Conservation (phyloP, 2,329 filamentous ascomycete species). For the Xylogone sp. region DNA sequence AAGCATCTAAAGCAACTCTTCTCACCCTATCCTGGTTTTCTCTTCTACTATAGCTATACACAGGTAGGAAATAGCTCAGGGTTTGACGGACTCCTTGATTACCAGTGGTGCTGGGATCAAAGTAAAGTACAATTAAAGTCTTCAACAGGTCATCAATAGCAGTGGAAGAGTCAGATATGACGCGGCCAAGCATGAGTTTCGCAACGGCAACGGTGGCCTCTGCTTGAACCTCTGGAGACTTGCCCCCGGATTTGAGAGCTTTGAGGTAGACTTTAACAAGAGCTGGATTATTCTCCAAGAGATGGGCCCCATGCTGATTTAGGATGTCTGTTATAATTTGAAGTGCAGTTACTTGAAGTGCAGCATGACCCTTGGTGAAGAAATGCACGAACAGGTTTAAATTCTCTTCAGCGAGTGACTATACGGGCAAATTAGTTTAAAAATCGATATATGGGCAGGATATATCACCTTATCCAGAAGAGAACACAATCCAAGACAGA, state of each 20-base stretch:
- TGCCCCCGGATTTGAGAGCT: conserved; percentile 69
- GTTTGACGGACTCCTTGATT: conserved; percentile 85
- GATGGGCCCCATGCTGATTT: conserved; percentile 78
- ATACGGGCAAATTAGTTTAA: conserved; percentile 9
- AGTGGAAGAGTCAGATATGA: conserved; percentile 63
- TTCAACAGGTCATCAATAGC: conserved; percentile 73
- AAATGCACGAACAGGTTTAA: conserved; percentile 92
- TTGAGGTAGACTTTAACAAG: conserved; percentile 84
- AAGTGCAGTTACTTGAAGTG: conserved; percentile 82
- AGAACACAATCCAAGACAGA: conserved; percentile 87
- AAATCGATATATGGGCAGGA: not conserved
- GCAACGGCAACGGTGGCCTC: conserved; percentile 77
- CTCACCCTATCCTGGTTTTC: conserved; percentile 84
- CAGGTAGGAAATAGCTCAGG: conserved; percentile 88
- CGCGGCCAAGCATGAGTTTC: conserved; percentile 78
- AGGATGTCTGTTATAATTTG: conserved; percentile 93
- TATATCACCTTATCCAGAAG: conserved; percentile 84
- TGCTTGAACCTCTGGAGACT: conserved; percentile 71
- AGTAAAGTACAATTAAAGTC: conserved; percentile 81
- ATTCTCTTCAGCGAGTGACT: conserved; percentile 87
- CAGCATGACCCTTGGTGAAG: conserved; percentile 87
- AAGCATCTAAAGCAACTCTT: conserved; percentile 65
- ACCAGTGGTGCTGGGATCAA: conserved; percentile 74
- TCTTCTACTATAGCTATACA: conserved; percentile 82
- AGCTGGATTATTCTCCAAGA: conserved; percentile 63